phyloP scores from a whole-genome alignment of 371 early-diverging fungal species.

The Mortierella sp. region DNA sequence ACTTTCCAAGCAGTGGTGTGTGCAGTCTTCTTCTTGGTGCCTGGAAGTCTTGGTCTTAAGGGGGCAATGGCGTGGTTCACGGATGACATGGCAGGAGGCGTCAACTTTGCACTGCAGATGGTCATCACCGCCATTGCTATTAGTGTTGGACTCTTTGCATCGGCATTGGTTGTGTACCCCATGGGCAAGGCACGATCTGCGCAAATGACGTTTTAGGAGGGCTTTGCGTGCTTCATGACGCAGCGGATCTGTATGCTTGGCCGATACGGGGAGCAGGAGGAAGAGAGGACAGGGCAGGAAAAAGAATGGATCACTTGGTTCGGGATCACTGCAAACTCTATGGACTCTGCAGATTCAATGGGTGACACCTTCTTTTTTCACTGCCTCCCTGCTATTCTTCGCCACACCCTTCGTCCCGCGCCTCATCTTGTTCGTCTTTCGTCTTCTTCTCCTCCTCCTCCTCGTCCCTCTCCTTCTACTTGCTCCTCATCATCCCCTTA shows the following conservation, averaged over 20 bases:
- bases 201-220: constrained; percentile 64
- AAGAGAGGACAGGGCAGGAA: too few relatives aligned
- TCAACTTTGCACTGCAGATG: constrained; percentile 64
- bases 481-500: background rate
- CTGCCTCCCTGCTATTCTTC: too few relatives aligned
- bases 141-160: constrained; percentile 68
- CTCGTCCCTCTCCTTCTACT: background rate
- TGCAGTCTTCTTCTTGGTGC: constrained; percentile 71
- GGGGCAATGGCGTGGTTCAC: constrained; percentile 53
- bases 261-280: too few relatives aligned
- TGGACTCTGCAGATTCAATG: too few relatives aligned
- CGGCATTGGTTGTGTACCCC: constrained; percentile 71
- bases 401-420: too few relatives aligned
- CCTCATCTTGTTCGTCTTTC: too few relatives aligned
- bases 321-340: too few relatives aligned
- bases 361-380: too few relatives aligned
- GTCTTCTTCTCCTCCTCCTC: too few relatives aligned
- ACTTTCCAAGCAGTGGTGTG: constrained; percentile 69
- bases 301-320: too few relatives aligned
- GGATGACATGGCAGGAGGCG: constrained; percentile 60
- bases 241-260: too few relatives aligned
- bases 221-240: background rate
- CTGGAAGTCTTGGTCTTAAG: constrained; percentile 65
- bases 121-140: constrained; percentile 64
- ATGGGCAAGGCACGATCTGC: constrained; percentile 65